Base-by-base conservation (phyloP, 139 green algal genomes). In the Diplosphaera chodatii region DNA sequence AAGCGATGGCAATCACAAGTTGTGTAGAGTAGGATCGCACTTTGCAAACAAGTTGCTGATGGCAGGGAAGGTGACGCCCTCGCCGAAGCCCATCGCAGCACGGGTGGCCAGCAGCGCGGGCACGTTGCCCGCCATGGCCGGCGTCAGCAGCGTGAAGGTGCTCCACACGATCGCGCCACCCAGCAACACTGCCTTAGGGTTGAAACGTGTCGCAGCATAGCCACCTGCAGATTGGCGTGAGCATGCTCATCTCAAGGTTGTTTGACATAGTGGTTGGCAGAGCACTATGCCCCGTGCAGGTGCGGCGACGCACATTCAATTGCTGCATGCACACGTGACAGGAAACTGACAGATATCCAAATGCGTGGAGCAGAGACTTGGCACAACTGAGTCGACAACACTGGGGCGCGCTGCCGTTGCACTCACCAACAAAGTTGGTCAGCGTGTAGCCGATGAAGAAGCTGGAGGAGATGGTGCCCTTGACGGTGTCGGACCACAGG, bases 51-150 rank as follows among this genome's bases (percentile, higher is more conserved):
- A 65, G 63, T 83, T 85, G 73, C 90, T 85, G 76, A 94, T 86
- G 37, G 83, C 88, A 6, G 90, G 90, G 67, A 92, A 95, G 0
- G 88, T 85, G 4, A 94, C 88, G n/a, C 90, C 90, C 78, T 94
- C 90, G 21, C 88, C 87, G 6, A 89, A 70, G 1, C 89, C 89
- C 89, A 94, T 96, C 6, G 80, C 29, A 0, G 79, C 77, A 29
- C 77, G 34, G 2, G 70, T 72, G 18, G 78, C 31, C 40, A 86
- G 41, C 4, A 86, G 70, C 48, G 69, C 30, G 1, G 55, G 21
- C 6, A 86, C 67, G 41, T 67, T 68, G 55, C 71, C 48, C 1
- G 40, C 69, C 55, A 74, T 69, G 2, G 67, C 66, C 28, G 90
- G 90, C 30, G 90, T 94, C 15, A 85, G 79, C 18, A 92, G 73